Conservation (phyloP, 768 basidiomycete genomes). For the Lyophyllum semitale region DNA sequence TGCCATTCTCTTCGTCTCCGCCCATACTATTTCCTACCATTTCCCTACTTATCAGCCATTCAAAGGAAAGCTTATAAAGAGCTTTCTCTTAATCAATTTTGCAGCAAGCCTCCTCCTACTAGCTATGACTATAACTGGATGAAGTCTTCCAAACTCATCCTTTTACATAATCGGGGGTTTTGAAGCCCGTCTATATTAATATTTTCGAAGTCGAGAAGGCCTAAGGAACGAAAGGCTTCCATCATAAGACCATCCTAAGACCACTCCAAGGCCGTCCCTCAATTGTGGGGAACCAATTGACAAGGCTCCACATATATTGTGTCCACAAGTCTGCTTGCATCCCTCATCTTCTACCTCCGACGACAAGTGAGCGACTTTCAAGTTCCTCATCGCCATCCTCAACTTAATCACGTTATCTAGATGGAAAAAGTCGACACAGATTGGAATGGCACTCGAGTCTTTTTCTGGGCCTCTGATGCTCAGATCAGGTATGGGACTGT, state of each 20-base stretch:
- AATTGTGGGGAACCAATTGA: constrained; percentile 3
- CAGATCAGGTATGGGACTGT: constrained; percentile 26
- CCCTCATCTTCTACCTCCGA: not conserved
- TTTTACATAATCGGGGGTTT: constrained; percentile 13
- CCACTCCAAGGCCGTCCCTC: not conserved
- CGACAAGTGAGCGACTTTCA: not conserved
- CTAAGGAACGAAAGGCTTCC: not conserved
- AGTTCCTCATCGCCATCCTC: not conserved
- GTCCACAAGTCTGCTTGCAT: not conserved
- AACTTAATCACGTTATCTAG: not conserved
- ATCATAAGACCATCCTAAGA: constrained; percentile 2
- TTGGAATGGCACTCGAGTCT: constrained; percentile 23
- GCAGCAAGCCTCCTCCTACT: not conserved
- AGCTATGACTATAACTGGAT: not conserved
- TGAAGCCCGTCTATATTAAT: not conserved
- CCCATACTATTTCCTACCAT: no score
- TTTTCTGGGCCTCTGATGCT: constrained; percentile 24
- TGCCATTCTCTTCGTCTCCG: no score
- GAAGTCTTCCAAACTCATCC: not conserved
- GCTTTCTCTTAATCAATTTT: not conserved
- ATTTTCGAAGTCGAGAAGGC: constrained; percentile 1
- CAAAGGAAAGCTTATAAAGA: not conserved
- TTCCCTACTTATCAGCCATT: not conserved
- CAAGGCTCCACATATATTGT: not conserved
- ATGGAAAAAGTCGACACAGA: constrained; percentile 9